phyloP scores from a whole-genome alignment of 1,284 basidiomycete genomes.

The Pseudozyma flocculosa region DNA sequence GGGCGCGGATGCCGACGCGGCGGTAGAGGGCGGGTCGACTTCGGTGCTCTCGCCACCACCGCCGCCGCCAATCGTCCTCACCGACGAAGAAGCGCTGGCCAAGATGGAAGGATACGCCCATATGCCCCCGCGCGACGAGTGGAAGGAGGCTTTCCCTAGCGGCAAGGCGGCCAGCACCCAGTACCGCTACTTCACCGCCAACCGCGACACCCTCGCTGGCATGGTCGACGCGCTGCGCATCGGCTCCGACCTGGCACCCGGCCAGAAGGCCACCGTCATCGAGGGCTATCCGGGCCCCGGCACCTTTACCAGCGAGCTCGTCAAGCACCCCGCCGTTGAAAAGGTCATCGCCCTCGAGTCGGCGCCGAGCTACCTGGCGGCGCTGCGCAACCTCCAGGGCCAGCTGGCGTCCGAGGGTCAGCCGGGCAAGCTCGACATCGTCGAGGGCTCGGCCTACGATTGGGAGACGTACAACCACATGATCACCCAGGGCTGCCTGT shows the following conservation, averaged over 20 bases:
- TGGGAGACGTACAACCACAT: constrained; percentile 45
- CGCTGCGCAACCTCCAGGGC: constrained; percentile 12
- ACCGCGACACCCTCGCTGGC: constrained; percentile 25
- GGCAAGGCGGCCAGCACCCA: constrained; percentile 15
- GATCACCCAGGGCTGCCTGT: constrained; percentile 29
- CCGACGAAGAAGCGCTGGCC: constrained; percentile 2
- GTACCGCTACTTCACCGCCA: constrained; percentile 48
- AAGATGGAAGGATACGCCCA: constrained; percentile 31
- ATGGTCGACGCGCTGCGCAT: constrained; percentile 35
- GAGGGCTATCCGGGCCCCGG: constrained; percentile 55
- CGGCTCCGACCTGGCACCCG: constrained; percentile 11
- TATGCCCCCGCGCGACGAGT: constrained; percentile 29
- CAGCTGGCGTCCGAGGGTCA: constrained; percentile 8
- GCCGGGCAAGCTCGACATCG: constrained; percentile 23
- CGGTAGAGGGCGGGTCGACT: too few relatives aligned
- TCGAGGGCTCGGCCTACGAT: constrained; percentile 24
- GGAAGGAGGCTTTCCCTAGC: constrained; percentile 29
- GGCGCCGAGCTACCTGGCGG: constrained; percentile 17
- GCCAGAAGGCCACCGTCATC: constrained; percentile 46
- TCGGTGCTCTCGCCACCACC: too few relatives aligned
- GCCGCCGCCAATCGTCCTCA: too few relatives aligned
- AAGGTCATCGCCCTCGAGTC: constrained; percentile 51
- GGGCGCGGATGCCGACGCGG: too few relatives aligned
- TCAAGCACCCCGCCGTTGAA: constrained; percentile 46
- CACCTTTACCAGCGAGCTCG: constrained; percentile 42